Evolutionary conservation across 2,329 filamentous ascomycete species (phyloP), one percentile per base, ranked within the genome.

Genomic region (Epichloe brachyelytri): DNA sequence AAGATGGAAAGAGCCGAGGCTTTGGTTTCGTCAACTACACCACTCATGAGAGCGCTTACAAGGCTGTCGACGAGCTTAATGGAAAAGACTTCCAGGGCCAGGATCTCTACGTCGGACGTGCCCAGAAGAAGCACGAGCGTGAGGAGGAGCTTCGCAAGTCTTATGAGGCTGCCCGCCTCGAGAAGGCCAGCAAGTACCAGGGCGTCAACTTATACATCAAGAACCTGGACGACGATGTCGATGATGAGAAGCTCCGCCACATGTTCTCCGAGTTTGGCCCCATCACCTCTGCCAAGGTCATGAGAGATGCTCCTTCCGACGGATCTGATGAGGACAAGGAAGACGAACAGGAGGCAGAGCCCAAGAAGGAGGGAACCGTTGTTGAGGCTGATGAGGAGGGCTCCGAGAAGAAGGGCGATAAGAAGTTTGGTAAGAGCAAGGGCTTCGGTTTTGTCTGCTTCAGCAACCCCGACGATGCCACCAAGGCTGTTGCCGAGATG

Each of bases 371-470:
- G 53, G 67, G 53, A 10, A 49, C 69, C 54, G 69, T 73, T 52
- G 69, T 74, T 51, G 69, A 73, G 52, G 68, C 71, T 52, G 71
- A 76, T 41, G 65, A 71, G 51, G 66, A 71, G 15, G 68, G 71
- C 49, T 68, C 73, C 53, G 76, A 80, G 37, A 75, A 81, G 65
- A 81, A 82, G 69, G 60, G 55, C 33, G 78, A 81, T 57, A 79
- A 78, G 69, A 82, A 78, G 74, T 79, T 95, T 54, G 93, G 93
- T 69, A 97, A 97, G 86, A 95, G 89, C 85, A 98, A 97, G 80
- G 93, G 93, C 69, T 98, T 98, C 69, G 93, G 93, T 63, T 98
- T 98, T 71, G 93, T 98, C 66, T 98, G 93, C 86, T 98, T 98
- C 78, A 93, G 87, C 80, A 97, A 95, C 79, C 90, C 93, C 54